A percentile compares a stretch with the other conserved stretches of the same genome.
These are phyloP conservation scores for Eleusine indica DNA, from an alignment of 176 grass and related monocot species.

Conservation along the genomic window DNA sequence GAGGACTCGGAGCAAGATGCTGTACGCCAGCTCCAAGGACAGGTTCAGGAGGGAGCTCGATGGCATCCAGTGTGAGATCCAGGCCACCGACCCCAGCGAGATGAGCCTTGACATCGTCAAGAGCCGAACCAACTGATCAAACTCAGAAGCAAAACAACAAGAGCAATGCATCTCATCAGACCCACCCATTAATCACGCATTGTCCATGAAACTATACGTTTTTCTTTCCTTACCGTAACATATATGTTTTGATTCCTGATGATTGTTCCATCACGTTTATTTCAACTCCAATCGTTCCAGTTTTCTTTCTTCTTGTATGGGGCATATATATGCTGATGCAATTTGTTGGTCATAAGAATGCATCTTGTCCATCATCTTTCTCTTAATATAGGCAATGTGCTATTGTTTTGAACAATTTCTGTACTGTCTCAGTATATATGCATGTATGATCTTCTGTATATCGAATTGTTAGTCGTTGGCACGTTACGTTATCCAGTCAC, in stretches of 20 bases:
- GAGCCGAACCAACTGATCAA: constrained; percentile 38
- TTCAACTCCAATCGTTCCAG: constrained; percentile 8
- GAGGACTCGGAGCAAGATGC: constrained; percentile 61
- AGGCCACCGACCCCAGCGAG: constrained; percentile 63
- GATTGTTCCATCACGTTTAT: constrained; percentile 8
- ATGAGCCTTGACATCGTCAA: constrained; percentile 68
- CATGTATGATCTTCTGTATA: background rate
- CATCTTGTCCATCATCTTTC: constrained; percentile 29
- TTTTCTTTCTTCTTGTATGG: constrained; percentile 4
- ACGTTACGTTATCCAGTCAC: background rate
- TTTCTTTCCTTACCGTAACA: background rate
- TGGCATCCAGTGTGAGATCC: constrained; percentile 64
- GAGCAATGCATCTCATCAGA: background rate
- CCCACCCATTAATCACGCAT: background rate
- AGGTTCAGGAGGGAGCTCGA: constrained; percentile 71
- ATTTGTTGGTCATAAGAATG: constrained; percentile 32
- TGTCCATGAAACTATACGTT: background rate
- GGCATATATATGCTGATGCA: constrained; percentile 7
- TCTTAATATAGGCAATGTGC: background rate
- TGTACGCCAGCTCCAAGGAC: constrained; percentile 66
- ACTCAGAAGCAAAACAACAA: background rate
- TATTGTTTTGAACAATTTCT: background rate
- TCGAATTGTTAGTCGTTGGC: background rate
- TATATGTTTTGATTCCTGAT: background rate
- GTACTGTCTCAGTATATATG: background rate